Base-by-base conservation (phyloP, 176 grass and related monocot species). In the Tillandsia leiboldiana region DNA sequence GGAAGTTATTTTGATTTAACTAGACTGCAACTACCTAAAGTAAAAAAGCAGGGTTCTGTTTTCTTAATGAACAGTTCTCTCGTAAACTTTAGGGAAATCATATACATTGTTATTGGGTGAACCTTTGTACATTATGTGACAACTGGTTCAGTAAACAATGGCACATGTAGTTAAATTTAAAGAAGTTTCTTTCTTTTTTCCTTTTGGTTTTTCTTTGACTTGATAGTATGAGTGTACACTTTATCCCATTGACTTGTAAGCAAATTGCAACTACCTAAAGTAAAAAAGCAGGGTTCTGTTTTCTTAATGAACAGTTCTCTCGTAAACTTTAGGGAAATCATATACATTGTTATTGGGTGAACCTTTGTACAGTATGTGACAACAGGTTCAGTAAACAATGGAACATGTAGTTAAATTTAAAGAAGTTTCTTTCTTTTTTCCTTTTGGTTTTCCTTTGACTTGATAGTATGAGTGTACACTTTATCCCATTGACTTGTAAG, bases 341-440 rank as follows among this genome's bases (percentile, higher is more conserved):
- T 3, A 20, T 73, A 75, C 72, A 57, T 74, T 63, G 69, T 94
- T 94, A 61, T 93, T 87, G 83, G 81, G 71, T 89, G 78, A 84
- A 96, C 77, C 81, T 48, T 66, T 87, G 67, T 65, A 72, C 69
- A 48, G 29, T 77, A 64, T 64, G 78, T 85, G 82, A 70, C 72
- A 67, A 74, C 78, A 77, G 87, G 82, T 90, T 96, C 91, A 96
- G 81, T 90, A 79, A 90, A 88, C 72, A 79, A 71, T 79, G 89
- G 11, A 50, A 85, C 77, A 85, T 59, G 3, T 59, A 59, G 3
- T 20, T n/a, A 8, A 17, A 17, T 9, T 59, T 59, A 20, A 17
- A 42, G 3, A 17, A 20, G 14, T 14, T 9, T 59, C 12, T 59
- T 59, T 56, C 53, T n/a, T 59, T 59, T 58, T 9, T 18, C 54